Percentiles rank a stretch among this genome's conserved stretches.
These are phyloP conservation scores for Neurospora sp. DNA, from an alignment of 495 filamentous ascomycete species.

Conservation along the genomic window DNA sequence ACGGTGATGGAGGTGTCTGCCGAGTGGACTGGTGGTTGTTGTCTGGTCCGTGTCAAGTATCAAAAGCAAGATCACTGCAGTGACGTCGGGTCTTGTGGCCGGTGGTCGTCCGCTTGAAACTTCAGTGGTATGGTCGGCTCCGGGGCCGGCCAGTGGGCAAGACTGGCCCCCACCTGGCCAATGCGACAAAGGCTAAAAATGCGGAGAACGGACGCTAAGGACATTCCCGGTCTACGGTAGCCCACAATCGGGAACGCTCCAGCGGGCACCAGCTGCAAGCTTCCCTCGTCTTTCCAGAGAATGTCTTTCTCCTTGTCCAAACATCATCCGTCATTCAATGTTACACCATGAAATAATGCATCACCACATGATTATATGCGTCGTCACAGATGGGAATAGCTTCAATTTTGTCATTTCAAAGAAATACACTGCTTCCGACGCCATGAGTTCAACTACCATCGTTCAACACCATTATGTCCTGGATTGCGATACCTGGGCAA, in stretches of 20 bases:
- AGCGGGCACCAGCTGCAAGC: background rate
- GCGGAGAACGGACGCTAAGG: background rate
- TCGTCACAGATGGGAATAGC: background rate
- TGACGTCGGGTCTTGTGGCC: background rate
- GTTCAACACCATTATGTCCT: too few species aligned
- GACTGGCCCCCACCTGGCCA: background rate
- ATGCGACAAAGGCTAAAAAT: background rate
- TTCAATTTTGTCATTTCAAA: background rate
- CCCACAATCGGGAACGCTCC: background rate
- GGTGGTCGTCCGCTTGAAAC: background rate
- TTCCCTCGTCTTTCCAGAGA: background rate
- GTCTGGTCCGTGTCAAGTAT: background rate
- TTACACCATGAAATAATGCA: background rate
- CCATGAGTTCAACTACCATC: too few species aligned
- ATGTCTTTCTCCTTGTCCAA: background rate
- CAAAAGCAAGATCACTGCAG: background rate
- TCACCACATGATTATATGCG: background rate
- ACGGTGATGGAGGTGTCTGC: background rate
- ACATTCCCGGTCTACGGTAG: background rate
- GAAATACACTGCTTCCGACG: too few species aligned
- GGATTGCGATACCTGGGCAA: too few species aligned
- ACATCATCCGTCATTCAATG: background rate
- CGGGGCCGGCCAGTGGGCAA: background rate
- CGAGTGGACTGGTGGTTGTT: background rate
- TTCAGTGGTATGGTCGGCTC: background rate